Base-by-base conservation (phyloP, 345 rosid genomes). In the Toxicodendron radicans region DNA sequence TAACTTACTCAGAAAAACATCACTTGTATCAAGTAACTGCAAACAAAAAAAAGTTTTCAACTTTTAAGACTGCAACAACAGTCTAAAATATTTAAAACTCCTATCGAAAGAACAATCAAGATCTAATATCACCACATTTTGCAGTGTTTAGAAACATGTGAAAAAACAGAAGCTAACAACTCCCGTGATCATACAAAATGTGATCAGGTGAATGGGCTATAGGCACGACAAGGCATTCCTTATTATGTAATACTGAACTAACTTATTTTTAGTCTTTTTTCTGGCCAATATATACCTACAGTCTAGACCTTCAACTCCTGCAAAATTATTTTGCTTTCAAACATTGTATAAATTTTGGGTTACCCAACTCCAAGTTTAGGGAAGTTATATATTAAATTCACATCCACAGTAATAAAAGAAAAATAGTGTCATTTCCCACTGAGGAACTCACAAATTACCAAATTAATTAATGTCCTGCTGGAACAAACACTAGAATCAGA, bases 1-100 rank as follows among this genome's bases (percentile, higher is more conserved):
- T 72, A 85, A 72, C 80, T 79, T 66, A 58, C 75, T 78, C 59
- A 89, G 80, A 63, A 68, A 32, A 66, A 9, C 53, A 65, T 85
- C 91, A 66, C 91, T 81, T 11, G 79, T 48, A 18, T 73, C 83
- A 71, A 89, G 84, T 27, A 80, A 88, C 92, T 88, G 83, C 73
- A 85, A 43, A n/a, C n/a, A 32, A 18, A 54, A 58, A 53, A 48
- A 9, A n/a, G 24, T 43, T 24, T 66, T 59, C 35, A 61, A 71
- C 6, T 56, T 58, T 58, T 10, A 66, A 46, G 20, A 9, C 27
- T 21, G 64, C 30, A 18, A n/a, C n/a, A n/a, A 5, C 27, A 8
- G 49, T 45, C 51, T 41, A 11, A 24, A 46, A 24, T 8, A 67
- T 9, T 68, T 51, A 9, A 53, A 68, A 30, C 48, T 68, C 23